Percentiles rank a stretch among this genome's conserved stretches.
Conservation (phyloP, 257 asterid genomes). For the Verbascum thapsus region DNA sequence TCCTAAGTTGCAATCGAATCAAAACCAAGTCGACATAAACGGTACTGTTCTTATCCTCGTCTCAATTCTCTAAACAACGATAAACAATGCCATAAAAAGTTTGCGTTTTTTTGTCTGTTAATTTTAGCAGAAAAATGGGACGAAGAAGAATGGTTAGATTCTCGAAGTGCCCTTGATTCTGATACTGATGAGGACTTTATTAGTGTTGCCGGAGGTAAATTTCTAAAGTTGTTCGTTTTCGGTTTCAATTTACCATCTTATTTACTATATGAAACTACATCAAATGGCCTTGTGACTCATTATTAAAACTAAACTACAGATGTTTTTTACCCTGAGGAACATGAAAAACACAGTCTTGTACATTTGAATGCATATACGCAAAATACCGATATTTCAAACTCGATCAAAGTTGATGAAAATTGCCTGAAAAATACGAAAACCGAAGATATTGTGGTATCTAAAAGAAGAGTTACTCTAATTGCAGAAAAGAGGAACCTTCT, state of each 20-base stretch:
- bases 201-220: constrained; percentile 66
- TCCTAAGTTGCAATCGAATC: constrained; percentile 33
- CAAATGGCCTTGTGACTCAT: constrained; percentile 24
- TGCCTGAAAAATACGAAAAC: neutral
- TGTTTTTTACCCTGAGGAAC: constrained; percentile 2
- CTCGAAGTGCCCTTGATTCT: constrained; percentile 65
- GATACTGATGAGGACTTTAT: constrained; percentile 84
- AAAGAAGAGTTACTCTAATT: constrained; percentile 31
- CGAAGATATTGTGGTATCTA: constrained; percentile 22
- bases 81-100: too few relatives aligned
- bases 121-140: constrained; percentile 44
- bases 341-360: neutral
- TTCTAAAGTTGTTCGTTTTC: neutral
- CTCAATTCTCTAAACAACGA: neutral
- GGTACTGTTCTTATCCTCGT: constrained; percentile 34
- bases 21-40: constrained; percentile 30
- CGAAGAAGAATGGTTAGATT: constrained; percentile 88
- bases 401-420: constrained; percentile 26
- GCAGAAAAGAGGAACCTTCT: constrained; percentile 29
- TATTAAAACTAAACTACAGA: constrained; percentile 26
- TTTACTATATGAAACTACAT: constrained; percentile 29
- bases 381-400: constrained; percentile 1
- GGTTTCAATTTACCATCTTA: neutral
- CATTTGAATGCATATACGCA: constrained; percentile 19
- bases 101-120: neutral